Percentiles rank a stretch among this genome's conserved stretches.
These are phyloP conservation scores for Periconia macrospinosa DNA, from an alignment of 2,329 filamentous ascomycete species.

Conservation along the genomic window DNA sequence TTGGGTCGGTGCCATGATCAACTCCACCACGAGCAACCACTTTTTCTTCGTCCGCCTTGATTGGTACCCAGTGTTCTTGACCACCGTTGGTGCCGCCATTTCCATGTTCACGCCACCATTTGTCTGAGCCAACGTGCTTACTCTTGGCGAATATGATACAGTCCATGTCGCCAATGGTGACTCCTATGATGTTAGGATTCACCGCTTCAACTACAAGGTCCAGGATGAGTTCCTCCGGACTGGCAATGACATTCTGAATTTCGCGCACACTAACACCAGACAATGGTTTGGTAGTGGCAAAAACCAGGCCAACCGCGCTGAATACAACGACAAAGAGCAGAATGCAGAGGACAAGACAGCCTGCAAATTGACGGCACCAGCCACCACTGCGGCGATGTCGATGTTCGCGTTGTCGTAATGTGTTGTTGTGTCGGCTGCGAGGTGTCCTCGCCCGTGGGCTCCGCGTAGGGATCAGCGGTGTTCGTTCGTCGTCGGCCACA, in stretches of 20 bases:
- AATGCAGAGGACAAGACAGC: conserved; percentile 80
- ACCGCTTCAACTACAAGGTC: conserved; percentile 85
- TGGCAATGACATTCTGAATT: conserved; percentile 88
- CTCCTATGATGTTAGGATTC: conserved; percentile 90
- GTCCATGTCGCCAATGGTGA: conserved; percentile 83
- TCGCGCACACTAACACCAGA: conserved; percentile 75
- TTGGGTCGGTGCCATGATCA: conserved; percentile 64
- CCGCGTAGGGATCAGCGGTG: conserved; percentile 73
- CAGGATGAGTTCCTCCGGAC: conserved; percentile 92
- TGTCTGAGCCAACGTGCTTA: conserved; percentile 72
- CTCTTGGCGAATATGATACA: conserved; percentile 95
- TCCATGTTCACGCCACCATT: conserved; percentile 45
- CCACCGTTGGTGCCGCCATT: conserved; percentile 21
- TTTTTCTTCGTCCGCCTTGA: conserved; percentile 13
- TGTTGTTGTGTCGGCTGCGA: conserved; percentile 57
- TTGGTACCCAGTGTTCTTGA: conserved; percentile 29
- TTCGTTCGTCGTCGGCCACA: conserved; percentile 83
- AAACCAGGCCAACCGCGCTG: conserved; percentile 85
- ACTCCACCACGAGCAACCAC: conserved; percentile 20
- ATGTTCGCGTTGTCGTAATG: conserved; percentile 71
- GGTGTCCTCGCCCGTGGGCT: conserved; percentile 55
- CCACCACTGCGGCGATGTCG: conserved; percentile 56
- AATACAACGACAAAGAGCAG: conserved; percentile 80
- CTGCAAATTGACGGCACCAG: conserved; percentile 76
- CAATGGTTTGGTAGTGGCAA: conserved; percentile 87